These are phyloP conservation scores for Nannochloropsis granulata DNA, from an alignment of 108 stramenopile species.

Conservation along the genomic window DNA sequence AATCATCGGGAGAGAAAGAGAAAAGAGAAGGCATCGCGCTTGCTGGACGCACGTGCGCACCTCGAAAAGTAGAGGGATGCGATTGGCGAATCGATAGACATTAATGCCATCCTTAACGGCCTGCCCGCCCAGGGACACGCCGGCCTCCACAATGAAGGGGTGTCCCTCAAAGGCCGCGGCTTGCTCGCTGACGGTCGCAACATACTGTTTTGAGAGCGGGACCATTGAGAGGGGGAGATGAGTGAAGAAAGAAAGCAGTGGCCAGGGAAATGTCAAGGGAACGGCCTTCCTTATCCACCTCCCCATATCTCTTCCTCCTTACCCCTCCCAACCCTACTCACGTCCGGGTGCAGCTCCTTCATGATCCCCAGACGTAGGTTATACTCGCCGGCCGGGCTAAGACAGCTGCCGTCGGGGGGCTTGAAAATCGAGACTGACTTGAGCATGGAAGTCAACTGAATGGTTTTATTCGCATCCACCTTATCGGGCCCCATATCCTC, in stretches of 20 bases:
- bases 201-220: not conserved
- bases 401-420: slow-evolving; percentile 70
- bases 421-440: slow-evolving; percentile 57
- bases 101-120: slow-evolving; percentile 72
- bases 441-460: slow-evolving; percentile 63
- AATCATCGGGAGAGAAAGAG: too few relatives aligned
- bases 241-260: too few relatives aligned
- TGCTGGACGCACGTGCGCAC: not conserved
- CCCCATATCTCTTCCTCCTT: too few relatives aligned
- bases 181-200: slow-evolving; percentile 30
- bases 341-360: slow-evolving; percentile 72
- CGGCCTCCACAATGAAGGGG: slow-evolving; percentile 91
- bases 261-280: too few relatives aligned
- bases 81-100: slow-evolving; percentile 88
- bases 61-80: slow-evolving; percentile 90
- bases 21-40: not conserved
- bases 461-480: slow-evolving; percentile 45
- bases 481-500: slow-evolving; percentile 7
- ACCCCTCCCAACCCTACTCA: slow-evolving; percentile 46
- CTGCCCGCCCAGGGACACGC: slow-evolving; percentile 78
- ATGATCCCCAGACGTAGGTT: slow-evolving; percentile 83
- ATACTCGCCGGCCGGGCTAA: slow-evolving; percentile 87
- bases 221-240: not conserved
- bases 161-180: slow-evolving; percentile 51
- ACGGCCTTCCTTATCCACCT: too few relatives aligned